Evolutionary conservation across 83 land plant species (phyloP), one percentile per base, ranked within the genome.

Genomic region (Isoetes engelmannii): DNA sequence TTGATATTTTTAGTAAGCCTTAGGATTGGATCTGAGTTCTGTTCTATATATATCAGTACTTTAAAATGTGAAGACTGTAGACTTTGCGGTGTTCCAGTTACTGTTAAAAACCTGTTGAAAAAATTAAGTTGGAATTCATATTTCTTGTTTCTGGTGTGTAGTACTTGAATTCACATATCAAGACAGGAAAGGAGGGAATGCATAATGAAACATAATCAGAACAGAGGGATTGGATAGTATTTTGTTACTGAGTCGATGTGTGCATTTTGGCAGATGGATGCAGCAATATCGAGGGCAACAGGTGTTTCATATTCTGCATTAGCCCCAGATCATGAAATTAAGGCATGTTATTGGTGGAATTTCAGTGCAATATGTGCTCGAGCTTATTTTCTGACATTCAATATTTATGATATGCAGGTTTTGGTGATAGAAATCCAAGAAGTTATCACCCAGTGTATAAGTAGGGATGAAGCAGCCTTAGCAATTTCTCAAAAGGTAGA

Each of bases 401-500:
- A 51, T 15, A 8, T 19, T 60, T 13, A 8, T 60, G n/a, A 0
- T 60, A 60, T 13, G 19, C 83, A 92, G 95, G 81, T 67, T 6
- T 77, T 79, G 48, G 72, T 90, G 70, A 72, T 81, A 65, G 92
- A 94, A 65, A 78, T 94, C 62, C 88, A 83, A 54, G 92, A 88
- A 15, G 83, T 90, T 58, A 80, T 94, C 47, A 74, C 82, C 4
- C 86, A 81, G 75, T 86, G 85, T 72, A 57, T 84, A 12, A 88
- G 83, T 79, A 80, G 92, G 63, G 96, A 94, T 67, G 92, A 94
- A 69, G 92, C 92, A 74, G 96, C 97, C 5, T 58, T 94, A 51
- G 90, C 96, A 60, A 84, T 94, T 53, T 87, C 98, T 28, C 96
- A 90, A 56, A 94, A 86, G 96, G 98, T 92, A 10, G 13, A 0